Conservation (phyloP, 768 basidiomycete genomes). For the Lentinula edodes region DNA sequence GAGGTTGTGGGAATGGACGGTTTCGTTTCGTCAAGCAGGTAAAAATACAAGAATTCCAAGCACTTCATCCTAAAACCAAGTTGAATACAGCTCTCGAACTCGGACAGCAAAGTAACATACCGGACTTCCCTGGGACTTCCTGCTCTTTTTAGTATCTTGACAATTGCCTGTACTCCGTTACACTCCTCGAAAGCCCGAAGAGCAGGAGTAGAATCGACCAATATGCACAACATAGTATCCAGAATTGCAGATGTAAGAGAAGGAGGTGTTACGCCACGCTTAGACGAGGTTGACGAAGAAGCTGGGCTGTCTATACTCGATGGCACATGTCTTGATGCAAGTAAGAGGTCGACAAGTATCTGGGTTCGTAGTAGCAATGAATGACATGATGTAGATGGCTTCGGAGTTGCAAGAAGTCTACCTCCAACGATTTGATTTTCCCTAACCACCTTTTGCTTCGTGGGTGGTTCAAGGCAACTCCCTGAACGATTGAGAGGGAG, state of each 20-base stretch:
- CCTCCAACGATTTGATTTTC: slow-evolving; percentile 64
- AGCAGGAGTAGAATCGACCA: slow-evolving; percentile 80
- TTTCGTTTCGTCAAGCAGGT: slow-evolving; percentile 77
- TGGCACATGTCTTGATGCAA: slow-evolving; percentile 61
- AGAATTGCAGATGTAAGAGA: slow-evolving; percentile 53
- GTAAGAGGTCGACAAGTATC: slow-evolving; percentile 69
- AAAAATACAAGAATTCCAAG: slow-evolving; percentile 92
- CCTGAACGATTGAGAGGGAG: slow-evolving; percentile 70
- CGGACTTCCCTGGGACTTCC: slow-evolving; percentile 84
- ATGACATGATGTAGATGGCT: background rate
- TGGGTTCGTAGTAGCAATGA: slow-evolving; percentile 18
- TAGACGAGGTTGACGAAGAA: slow-evolving; percentile 12
- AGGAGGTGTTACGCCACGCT: slow-evolving; percentile 6
- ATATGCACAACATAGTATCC: slow-evolving; percentile 79
- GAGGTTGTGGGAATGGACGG: slow-evolving; percentile 14
- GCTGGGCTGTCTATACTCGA: slow-evolving; percentile 22
- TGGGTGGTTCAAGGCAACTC: slow-evolving; percentile 63
- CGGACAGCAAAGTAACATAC: slow-evolving; percentile 35
- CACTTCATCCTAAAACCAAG: slow-evolving; percentile 79
- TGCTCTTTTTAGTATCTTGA: slow-evolving; percentile 83
- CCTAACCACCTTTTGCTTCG: slow-evolving; percentile 67
- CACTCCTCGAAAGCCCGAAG: slow-evolving; percentile 74
- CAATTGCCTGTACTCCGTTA: slow-evolving; percentile 74
- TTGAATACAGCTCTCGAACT: background rate
- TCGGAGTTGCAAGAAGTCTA: slow-evolving; percentile 18